Conservation (phyloP, 1,139 yeast genomes). For the Yamadazyma taylorii region DNA sequence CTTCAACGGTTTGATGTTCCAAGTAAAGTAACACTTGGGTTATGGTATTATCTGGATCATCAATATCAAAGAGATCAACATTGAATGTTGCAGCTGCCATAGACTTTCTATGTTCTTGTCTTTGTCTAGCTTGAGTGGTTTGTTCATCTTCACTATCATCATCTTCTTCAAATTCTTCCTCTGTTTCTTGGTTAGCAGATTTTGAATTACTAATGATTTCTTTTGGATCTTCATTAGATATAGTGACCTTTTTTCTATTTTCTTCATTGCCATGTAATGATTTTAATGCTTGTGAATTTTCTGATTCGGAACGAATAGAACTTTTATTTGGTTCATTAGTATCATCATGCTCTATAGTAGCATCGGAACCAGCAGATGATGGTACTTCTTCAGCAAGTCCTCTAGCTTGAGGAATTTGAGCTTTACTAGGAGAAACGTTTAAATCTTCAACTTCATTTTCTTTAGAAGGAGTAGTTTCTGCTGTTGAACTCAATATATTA, state of each 20-base stretch:
- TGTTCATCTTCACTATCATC: conserved; percentile 23
- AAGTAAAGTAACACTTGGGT: conserved; percentile 80
- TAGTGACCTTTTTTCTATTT: conserved; percentile 6
- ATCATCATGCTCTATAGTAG: conserved; percentile 18
- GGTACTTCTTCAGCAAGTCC: no score
- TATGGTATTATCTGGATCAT: conserved; percentile 82
- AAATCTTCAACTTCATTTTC: conserved; percentile 18
- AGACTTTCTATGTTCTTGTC: conserved; percentile 50
- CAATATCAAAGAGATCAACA: conserved; percentile 73
- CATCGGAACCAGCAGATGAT: conserved; percentile 23
- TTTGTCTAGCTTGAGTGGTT: conserved; percentile 39
- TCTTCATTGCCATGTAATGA: conserved; percentile 5
- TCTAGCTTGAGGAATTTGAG: conserved; percentile 19
- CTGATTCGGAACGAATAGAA: conserved; percentile 3
- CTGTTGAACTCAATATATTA: conserved; percentile 25
- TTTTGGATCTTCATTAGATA: conserved; percentile 4
- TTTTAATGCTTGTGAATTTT: conserved; percentile 5
- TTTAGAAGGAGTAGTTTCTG: conserved; percentile 34
- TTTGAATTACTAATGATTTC: not conserved
- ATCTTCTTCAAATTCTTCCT: conserved; percentile 15
- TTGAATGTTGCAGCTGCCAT: conserved; percentile 62
- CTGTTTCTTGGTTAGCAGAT: conserved; percentile 5
- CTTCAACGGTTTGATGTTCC: conserved; percentile 93
- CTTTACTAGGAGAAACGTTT: conserved; percentile 14
- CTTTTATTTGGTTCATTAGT: conserved; percentile 5